These are phyloP conservation scores for Umbelopsis ramanniana DNA, from an alignment of 192 early-diverging fungal species.

Conservation along the genomic window DNA sequence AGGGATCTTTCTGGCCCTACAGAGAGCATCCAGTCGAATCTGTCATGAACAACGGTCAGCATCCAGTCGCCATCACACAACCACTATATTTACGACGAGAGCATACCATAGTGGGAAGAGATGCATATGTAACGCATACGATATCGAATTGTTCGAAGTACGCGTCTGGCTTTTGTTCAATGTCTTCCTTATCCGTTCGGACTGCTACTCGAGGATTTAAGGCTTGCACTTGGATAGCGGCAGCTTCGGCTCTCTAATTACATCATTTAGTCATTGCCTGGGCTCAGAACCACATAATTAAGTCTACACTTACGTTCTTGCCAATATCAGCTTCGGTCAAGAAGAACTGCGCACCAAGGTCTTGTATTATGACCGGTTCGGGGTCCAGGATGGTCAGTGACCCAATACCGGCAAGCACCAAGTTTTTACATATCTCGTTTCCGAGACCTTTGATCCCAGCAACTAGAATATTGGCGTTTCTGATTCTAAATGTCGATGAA, in stretches of 20 bases:
- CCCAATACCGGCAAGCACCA: constrained; percentile 88
- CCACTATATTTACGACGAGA: background rate
- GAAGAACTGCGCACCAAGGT: constrained; percentile 83
- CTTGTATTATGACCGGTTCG: constrained; percentile 54
- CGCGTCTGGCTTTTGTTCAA: constrained; percentile 46
- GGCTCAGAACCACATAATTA: constrained; percentile 11
- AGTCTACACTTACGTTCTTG: constrained; percentile 60
- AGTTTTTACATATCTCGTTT: constrained; percentile 91
- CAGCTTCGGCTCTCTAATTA: constrained; percentile 66
- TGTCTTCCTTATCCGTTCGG: constrained; percentile 47
- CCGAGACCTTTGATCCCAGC: constrained; percentile 72
- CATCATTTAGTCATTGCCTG: constrained; percentile 8
- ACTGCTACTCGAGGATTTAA: constrained; percentile 87
- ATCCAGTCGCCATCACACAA: background rate
- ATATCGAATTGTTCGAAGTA: constrained; percentile 72
- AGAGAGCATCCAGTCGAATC: constrained; percentile 63
- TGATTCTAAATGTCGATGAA: constrained; percentile 63
- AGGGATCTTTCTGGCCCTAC: constrained; percentile 62
- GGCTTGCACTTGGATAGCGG: constrained; percentile 61
- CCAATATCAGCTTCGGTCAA: constrained; percentile 66
- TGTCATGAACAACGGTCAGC: constrained; percentile 11
- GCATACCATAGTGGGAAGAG: background rate
- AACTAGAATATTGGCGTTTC: constrained; percentile 76
- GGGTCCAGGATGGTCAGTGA: constrained; percentile 72
- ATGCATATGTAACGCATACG: constrained; percentile 62